These are phyloP conservation scores for Volvox carteri DNA, from an alignment of 163 green algal species.

Conservation along the genomic window DNA sequence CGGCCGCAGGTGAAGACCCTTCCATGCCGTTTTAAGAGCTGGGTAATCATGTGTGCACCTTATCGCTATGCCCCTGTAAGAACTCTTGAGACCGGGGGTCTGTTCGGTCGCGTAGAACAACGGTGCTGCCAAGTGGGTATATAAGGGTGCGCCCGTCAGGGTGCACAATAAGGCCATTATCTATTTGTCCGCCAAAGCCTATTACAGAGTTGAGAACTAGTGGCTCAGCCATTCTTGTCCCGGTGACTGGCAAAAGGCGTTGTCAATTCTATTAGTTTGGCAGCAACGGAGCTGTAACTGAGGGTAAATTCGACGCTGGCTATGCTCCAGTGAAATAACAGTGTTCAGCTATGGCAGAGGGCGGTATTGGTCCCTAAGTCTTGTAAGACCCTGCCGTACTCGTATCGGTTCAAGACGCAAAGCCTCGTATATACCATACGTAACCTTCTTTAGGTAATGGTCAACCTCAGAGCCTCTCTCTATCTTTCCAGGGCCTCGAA, in stretches of 20 bases:
- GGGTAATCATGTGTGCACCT: constrained; percentile 57
- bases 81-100: constrained; percentile 81
- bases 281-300: background rate
- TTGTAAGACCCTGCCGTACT: constrained; percentile 26
- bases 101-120: constrained; percentile 81
- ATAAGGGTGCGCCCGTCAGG: constrained; percentile 82
- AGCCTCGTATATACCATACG: background rate
- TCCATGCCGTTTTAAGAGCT: background rate
- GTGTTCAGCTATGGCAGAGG: background rate
- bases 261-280: background rate
- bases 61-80: constrained; percentile 87
- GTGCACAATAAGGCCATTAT: constrained; percentile 81
- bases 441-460: background rate
- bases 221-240: constrained; percentile 56
- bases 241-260: constrained; percentile 21
- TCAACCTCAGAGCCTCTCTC: too few relatives aligned
- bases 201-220: constrained; percentile 63
- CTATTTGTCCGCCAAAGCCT: constrained; percentile 78
- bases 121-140: constrained; percentile 86
- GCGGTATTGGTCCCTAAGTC: constrained; percentile 8
- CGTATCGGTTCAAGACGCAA: background rate
- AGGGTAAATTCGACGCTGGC: background rate
- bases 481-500: too few relatives aligned
- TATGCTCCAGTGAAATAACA: background rate
- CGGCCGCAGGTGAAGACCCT: constrained; percentile 1